These are phyloP conservation scores for Exophiala mesophila DNA, from an alignment of 2,329 filamentous ascomycete species.

Conservation along the genomic window DNA sequence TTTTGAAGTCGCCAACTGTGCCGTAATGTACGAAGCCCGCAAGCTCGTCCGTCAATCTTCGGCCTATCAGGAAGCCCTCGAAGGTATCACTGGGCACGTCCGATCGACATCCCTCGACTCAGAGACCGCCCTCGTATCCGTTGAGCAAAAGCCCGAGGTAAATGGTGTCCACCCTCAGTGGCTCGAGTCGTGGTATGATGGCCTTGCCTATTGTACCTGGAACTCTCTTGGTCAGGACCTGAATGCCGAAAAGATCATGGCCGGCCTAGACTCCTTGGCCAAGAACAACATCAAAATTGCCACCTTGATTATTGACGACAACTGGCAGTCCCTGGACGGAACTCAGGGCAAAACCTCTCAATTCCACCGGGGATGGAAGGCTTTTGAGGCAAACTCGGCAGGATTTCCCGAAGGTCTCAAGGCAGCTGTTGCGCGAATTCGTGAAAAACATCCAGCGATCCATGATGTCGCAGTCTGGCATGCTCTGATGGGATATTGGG, in stretches of 20 bases:
- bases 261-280: conserved; percentile 67
- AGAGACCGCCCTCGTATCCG: conserved; percentile 29
- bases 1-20: conserved; percentile 71
- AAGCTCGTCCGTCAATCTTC: conserved; percentile 47
- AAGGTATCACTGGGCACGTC: conserved; percentile 20
- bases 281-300: conserved; percentile 70
- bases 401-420: conserved; percentile 79
- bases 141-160: conserved; percentile 41
- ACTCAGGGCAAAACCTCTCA: conserved; percentile 47
- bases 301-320: conserved; percentile 92
- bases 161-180: conserved; percentile 46
- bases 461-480: conserved; percentile 92
- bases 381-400: conserved; percentile 77
- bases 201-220: conserved; percentile 94
- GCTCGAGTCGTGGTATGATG: conserved; percentile 87
- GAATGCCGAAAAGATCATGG: conserved; percentile 71
- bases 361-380: conserved; percentile 59
- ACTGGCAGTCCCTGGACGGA: conserved; percentile 76
- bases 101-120: conserved; percentile 25
- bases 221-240: conserved; percentile 82
- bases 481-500: conserved; percentile 84
- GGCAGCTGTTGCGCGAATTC: conserved; percentile 63
- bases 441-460: conserved; percentile 64
- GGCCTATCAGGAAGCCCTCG: conserved; percentile 27
- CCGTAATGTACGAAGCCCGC: conserved; percentile 83